These are phyloP conservation scores for Geum urbanum DNA, from an alignment of 306 rosid genomes.

Conservation along the genomic window DNA sequence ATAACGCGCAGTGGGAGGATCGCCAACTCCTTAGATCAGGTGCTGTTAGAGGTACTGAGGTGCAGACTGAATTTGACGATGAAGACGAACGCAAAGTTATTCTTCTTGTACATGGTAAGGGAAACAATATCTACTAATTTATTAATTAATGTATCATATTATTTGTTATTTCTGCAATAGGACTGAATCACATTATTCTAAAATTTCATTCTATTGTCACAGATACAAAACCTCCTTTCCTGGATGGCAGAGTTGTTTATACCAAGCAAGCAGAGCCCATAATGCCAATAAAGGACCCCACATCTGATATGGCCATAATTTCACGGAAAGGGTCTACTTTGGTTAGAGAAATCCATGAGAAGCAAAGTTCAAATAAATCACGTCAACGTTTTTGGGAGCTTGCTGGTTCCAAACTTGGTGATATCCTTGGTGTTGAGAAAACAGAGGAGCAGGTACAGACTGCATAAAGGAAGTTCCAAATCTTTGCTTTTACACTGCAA, in stretches of 20 bases:
- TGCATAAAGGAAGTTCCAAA: slow-evolving; percentile 19
- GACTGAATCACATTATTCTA: slow-evolving; percentile 15
- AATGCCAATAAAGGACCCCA: slow-evolving; percentile 96
- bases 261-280: slow-evolving; percentile 98
- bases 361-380: slow-evolving; percentile 83
- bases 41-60: slow-evolving; percentile 97
- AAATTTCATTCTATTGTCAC: slow-evolving; percentile 28
- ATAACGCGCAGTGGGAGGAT: slow-evolving; percentile 99
- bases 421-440: slow-evolving; percentile 91
- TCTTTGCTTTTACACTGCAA: slow-evolving; percentile 22
- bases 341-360: slow-evolving; percentile 89
- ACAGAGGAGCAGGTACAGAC: slow-evolving; percentile 80
- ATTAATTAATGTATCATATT: slow-evolving; percentile 12
- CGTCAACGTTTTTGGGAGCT: slow-evolving; percentile 99
- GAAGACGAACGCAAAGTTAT: slow-evolving; percentile 95
- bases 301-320: slow-evolving; percentile 98
- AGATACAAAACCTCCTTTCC: slow-evolving; percentile 98
- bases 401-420: slow-evolving; percentile 97
- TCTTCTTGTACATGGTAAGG: slow-evolving; percentile 94
- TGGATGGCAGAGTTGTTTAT: slow-evolving; percentile 93
- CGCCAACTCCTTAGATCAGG: slow-evolving; percentile 93
- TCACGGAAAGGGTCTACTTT: slow-evolving; percentile 91
- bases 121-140: slow-evolving; percentile 8
- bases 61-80: slow-evolving; percentile 95
- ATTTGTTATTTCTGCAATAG: slow-evolving; percentile 10